Evolutionary conservation across 805 yeast species (phyloP), one percentile per base, ranked within the genome.

Genomic region (Debaryomyces maramus): DNA sequence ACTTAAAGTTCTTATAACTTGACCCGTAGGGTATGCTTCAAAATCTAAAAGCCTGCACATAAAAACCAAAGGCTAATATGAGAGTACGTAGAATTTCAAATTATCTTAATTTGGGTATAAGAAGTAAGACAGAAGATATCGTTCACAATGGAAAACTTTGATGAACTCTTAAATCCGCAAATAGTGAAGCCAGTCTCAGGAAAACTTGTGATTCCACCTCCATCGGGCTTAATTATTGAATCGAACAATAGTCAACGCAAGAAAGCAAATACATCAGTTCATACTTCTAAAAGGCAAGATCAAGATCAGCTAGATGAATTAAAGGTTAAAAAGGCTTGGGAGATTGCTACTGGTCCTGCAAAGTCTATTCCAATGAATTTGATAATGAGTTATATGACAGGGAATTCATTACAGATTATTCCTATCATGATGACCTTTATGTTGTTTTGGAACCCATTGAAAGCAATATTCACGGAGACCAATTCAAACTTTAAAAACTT

Each of bases 371-470:
- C 97, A 6, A 85, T 88, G 95, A 93, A 88, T 55, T 61, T 86
- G 36, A 67, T 88, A 34, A 88, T 91, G 96, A 81, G 88, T 45
- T 93, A 88, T 60, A 87, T 91, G 88, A 81, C 96, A 0, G 98
- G 98, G 22, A 84, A 85, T 53, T 78, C 95, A 3, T 67, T 93
- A 19, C 98, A 93, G 53, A 74, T 91, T 49, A 88, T 91, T 47
- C 93, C 97, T 3, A 85, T 91, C 34, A 83, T 89, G 65, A 90
- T 89, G 86, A 84, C 96, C 0, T 59, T 86, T 20, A 88, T 84
- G 88, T 69, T 91, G 50, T 79, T 93, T 48, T 75, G 86, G 47
- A 81, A 80, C 34, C 93, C 97, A 0, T 53, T 88, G 26, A 81
- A 79, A 52, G 88, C 95, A 17, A 81, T 93, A 2, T 58, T 82